Evolutionary conservation across 352 stramenopile genomes (phyloP), one percentile per base, ranked within the genome.

Genomic region (Phytophthora vignae): DNA sequence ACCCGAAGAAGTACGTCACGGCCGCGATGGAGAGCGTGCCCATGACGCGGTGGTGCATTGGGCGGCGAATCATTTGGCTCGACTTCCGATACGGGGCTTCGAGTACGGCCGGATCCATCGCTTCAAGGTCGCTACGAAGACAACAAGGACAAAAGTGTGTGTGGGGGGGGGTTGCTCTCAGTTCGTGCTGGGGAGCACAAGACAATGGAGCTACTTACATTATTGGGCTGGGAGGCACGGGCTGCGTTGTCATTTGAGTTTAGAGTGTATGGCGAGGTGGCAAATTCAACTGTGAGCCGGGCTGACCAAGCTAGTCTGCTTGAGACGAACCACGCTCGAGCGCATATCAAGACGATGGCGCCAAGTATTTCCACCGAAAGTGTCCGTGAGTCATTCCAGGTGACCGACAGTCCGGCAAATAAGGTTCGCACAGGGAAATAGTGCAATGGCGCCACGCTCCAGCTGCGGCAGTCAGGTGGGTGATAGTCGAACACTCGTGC

Each of bases 1-100:
- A 90, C 1, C 67, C 72, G 46, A 77, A 79, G 44, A 93, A 76
- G 55, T 86, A 90, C 2, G 77, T 81, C 56, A 93, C 87, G 11
- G 81, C 80, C 0, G 68, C 76, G 61, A 91, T 68, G 27, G 73
- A 74, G 12, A 73, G n/a, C 5, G 71, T 86, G 2, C 81, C 78
- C 54, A 83, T 72, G 42, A 84, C 71, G 6, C 79, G 77, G 4
- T 74, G 77, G 50, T 77, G 60, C 9, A 67, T 40, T 17, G 58
- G 63, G 4, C 71, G 15, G 74, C 31, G 31, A 36, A 12, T 36
- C 31, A 36, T 36, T 36, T 36, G 46, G 22, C 12, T 44, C 64
- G 69, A 76, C 49, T 81, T 74, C 25, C 64, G 48, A 52, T 71
- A 74, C 54, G 42, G 58, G 19, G 57, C 59, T 61, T 71, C 69